Conservation (phyloP, 2,329 filamentous ascomycete species). For the Fusarium oxysporum region DNA sequence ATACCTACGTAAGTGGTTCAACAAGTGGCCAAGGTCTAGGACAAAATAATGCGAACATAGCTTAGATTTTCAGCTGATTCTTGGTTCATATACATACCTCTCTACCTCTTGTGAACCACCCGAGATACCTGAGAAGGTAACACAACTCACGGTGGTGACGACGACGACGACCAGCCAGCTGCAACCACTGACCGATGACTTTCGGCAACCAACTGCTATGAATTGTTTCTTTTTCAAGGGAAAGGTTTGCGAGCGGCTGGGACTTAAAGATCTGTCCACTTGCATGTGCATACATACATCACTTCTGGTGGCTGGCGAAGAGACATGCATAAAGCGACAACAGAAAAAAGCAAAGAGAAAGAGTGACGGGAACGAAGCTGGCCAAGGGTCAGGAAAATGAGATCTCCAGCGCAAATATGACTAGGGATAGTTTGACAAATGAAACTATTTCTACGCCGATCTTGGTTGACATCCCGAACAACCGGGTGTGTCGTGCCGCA, state of each 20-base stretch:
- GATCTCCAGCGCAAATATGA: conserved; percentile 29
- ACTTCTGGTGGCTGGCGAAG: not conserved
- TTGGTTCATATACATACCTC: not conserved
- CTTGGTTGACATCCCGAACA: conserved; percentile 22
- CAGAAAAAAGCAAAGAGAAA: conserved; percentile 18
- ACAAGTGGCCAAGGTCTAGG: not conserved
- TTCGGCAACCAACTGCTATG: not conserved
- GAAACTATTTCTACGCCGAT: conserved; percentile 15
- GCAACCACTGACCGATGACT: conserved; percentile 14
- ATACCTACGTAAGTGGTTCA: not conserved
- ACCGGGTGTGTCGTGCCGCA: conserved; percentile 9
- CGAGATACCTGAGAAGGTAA: not conserved
- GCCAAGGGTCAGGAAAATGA: conserved; percentile 35
- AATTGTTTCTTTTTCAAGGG: not conserved
- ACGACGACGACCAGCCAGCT: conserved; percentile 21
- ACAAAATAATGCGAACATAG: not conserved
- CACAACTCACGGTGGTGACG: conserved; percentile 14
- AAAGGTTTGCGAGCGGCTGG: conserved; percentile 23
- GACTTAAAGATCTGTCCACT: not conserved
- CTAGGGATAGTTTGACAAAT: conserved; percentile 7
- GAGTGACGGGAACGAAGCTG: conserved; percentile 8
- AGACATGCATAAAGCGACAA: not conserved
- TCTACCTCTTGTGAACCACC: not conserved
- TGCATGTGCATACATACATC: not conserved
- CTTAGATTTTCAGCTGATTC: not conserved